phyloP scores from a whole-genome alignment of 305 asterid genomes.

The Fraxinus latifolia region DNA sequence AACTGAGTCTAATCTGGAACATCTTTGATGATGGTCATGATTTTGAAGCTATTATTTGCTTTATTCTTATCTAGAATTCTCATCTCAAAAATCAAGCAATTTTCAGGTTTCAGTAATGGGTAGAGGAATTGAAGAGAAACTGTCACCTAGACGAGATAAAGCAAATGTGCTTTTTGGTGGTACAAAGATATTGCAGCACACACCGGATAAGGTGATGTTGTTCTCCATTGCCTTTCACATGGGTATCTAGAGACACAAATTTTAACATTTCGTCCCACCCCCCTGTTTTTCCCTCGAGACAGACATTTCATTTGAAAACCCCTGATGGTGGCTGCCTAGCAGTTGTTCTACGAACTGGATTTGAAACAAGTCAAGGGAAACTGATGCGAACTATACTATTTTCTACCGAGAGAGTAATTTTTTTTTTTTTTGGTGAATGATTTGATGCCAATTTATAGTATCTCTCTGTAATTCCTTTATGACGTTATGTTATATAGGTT shows the following conservation, averaged over 20 bases:
- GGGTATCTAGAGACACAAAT: neutral
- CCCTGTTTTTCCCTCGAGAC: conserved; percentile 25
- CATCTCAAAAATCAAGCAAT: conserved; percentile 21
- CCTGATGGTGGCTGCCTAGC: conserved; percentile 99
- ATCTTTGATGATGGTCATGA: conserved; percentile 17
- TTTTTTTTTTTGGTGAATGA: conserved; percentile 18
- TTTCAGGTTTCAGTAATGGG: conserved; percentile 76
- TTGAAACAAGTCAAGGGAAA: conserved; percentile 98
- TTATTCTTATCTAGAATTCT: conserved; percentile 19
- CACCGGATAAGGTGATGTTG: conserved; percentile 73
- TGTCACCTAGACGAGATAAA: conserved; percentile 80
- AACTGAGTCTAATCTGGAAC: neutral
- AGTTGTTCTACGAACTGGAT: conserved; percentile 93
- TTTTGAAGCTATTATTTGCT: neutral
- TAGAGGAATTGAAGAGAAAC: conserved; percentile 69
- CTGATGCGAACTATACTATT: conserved; percentile 95
- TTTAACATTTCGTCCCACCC: conserved; percentile 12
- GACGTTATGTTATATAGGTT: conserved; percentile 45
- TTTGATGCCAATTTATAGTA: conserved; percentile 7
- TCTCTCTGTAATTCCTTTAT: conserved; percentile 7
- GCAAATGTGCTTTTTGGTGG: conserved; percentile 96
- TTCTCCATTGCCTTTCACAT: neutral
- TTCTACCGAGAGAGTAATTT: conserved; percentile 91
- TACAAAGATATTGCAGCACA: conserved; percentile 91
- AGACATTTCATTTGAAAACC: conserved; percentile 81